These are phyloP conservation scores for Conticribra guillardii DNA, from an alignment of 108 stramenopile genomes.

Conservation along the genomic window DNA sequence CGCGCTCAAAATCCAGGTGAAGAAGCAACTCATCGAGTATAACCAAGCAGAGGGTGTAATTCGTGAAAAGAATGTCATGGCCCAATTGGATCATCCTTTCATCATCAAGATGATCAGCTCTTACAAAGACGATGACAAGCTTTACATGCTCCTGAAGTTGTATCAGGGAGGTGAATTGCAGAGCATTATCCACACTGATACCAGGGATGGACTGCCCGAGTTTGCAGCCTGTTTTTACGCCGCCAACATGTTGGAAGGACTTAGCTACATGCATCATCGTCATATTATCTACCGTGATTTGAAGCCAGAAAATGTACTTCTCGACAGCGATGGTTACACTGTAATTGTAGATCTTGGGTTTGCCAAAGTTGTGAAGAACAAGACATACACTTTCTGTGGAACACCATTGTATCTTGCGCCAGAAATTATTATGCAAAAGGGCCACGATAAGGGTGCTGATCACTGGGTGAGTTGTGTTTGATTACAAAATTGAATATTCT, in stretches of 20 bases:
- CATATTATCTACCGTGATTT: slow-evolving; percentile 95
- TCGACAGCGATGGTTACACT: slow-evolving; percentile 89
- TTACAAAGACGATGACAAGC: slow-evolving; percentile 77
- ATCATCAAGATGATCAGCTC: slow-evolving; percentile 87
- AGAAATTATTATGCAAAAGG: slow-evolving; percentile 93
- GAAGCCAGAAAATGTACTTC: slow-evolving; percentile 94
- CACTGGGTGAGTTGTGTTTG: slow-evolving; percentile 69
- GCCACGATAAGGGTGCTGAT: slow-evolving; percentile 98
- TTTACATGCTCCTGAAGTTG: slow-evolving; percentile 91
- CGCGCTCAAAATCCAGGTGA: slow-evolving; percentile 90
- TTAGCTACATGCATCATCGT: slow-evolving; percentile 71
- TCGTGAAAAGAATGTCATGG: slow-evolving; percentile 87
- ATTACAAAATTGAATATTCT: too few relatives aligned
- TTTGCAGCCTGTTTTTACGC: slow-evolving; percentile 71
- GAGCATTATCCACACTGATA: slow-evolving; percentile 72
- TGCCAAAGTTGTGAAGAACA: slow-evolving; percentile 85
- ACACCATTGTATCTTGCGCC: slow-evolving; percentile 97
- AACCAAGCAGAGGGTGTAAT: slow-evolving; percentile 83
- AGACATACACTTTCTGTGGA: slow-evolving; percentile 94
- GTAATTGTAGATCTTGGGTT: slow-evolving; percentile 93
- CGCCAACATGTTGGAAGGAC: slow-evolving; percentile 72
- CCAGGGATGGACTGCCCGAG: slow-evolving; percentile 67
- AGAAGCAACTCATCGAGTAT: slow-evolving; percentile 82
- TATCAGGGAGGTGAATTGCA: slow-evolving; percentile 89
- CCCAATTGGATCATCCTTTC: slow-evolving; percentile 88